Conservation (phyloP, 148 eudicot genomes). For the Rhododendron simsii region DNA sequence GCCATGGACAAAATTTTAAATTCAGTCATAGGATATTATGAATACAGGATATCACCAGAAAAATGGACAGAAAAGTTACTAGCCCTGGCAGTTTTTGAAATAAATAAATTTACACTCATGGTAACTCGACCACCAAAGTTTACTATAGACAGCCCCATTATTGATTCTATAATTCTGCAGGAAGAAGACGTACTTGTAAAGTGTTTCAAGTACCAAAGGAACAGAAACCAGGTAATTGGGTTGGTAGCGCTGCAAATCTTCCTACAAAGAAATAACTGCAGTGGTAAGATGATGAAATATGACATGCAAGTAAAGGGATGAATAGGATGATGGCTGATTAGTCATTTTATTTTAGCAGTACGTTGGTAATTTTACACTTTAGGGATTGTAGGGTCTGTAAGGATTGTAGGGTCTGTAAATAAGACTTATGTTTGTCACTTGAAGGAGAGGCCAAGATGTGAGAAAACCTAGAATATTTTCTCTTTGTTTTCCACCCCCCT, state of each 20-base stretch:
- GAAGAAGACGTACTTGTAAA: slow-evolving; percentile 56
- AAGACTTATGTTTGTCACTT: neutral
- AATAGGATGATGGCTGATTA: neutral
- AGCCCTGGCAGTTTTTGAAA: neutral
- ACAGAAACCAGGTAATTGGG: slow-evolving; percentile 86
- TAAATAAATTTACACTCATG: neutral
- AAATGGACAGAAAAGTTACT: neutral
- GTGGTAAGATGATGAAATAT: slow-evolving; percentile 16
- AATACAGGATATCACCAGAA: neutral
- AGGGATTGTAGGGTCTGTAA: neutral
- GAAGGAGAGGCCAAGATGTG: neutral
- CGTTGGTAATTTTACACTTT: neutral
- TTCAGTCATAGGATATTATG: neutral
- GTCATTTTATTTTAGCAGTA: neutral
- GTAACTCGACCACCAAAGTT: neutral
- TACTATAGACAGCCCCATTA: neutral
- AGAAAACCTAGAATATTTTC: neutral
- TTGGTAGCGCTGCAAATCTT: slow-evolving; percentile 74
- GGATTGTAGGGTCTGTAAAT: neutral
- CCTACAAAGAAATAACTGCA: slow-evolving; percentile 40
- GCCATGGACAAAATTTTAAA: neutral
- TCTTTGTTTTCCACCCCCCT: neutral
- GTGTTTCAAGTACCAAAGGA: slow-evolving; percentile 87
- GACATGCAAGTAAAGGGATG: neutral
- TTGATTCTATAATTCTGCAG: slow-evolving; percentile 1